Conservation (phyloP, 805 yeast genomes). For the Candida taoyuanica region DNA sequence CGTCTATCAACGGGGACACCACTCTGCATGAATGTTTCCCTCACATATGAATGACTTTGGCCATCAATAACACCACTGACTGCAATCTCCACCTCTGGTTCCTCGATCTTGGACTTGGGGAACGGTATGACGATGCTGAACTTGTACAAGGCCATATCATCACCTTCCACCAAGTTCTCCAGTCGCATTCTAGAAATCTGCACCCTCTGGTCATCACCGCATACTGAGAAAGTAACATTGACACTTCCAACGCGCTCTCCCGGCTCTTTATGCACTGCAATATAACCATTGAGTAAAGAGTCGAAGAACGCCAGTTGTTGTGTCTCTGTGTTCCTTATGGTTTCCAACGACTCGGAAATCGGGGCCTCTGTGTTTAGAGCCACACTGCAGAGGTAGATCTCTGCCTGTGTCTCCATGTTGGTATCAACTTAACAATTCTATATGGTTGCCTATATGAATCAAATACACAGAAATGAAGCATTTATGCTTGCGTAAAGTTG, state of each 20-base stretch:
- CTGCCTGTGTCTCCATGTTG: no score
- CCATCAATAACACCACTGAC: conserved; percentile 2
- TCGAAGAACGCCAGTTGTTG: conserved; percentile 11
- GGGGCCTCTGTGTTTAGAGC: no score
- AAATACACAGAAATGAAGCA: no score
- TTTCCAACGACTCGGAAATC: no score
- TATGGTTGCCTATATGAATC: no score
- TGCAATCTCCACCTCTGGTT: conserved; percentile 15
- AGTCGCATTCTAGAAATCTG: background rate
- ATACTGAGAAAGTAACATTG: background rate
- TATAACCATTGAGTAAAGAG: conserved; percentile 6
- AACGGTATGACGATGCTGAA: conserved; percentile 17
- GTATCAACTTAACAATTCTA: no score
- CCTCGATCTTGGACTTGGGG: conserved; percentile 22
- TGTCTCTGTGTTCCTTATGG: no score
- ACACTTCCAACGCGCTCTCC: background rate
- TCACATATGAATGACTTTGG: background rate
- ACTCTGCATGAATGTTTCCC: background rate
- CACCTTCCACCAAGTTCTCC: background rate
- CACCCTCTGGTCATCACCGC: background rate
- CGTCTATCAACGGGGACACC: conserved; percentile 21
- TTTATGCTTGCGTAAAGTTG: no score
- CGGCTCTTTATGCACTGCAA: background rate
- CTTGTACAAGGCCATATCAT: conserved; percentile 6
- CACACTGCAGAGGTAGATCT: no score